Evolutionary conservation across 352 stramenopile species (phyloP), one percentile per base, ranked within the genome.

Genomic region (Pythium diclinum): DNA sequence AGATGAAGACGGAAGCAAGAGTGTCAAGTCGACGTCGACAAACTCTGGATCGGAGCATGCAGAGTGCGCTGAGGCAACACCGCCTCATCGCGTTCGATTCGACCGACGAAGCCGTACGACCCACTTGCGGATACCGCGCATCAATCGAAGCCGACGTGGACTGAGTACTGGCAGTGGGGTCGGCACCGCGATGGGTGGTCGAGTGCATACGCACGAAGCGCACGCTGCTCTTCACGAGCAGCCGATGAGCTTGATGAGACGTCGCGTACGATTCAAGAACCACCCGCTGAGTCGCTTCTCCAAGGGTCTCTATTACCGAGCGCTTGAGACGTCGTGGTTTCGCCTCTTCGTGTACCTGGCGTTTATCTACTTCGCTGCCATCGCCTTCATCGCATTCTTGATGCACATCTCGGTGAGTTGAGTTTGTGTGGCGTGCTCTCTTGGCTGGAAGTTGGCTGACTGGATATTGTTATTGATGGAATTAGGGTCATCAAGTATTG

Each of bases 291-390:
- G 56, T 33, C 33, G 73, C 8, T 67, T 88, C 16, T 74, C 75
- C 30, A 86, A 76, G 23, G 74, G 79, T 2, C 38, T 86, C 36
- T 88, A 88, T 47, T 84, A 88, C 32, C 67, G 70, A 19, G 79
- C 79, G 10, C 65, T 88, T 16, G 71, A 75, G 38, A 75, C 67
- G 6, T 80, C 79, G 8, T 88, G 79, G 77, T 17, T 63, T 0
- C 65, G 65, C 5, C 54, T 88, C 1, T 71, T 88, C 30, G 4
- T 78, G 17, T 76, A 59, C 17, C 71, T 85, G 14, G 53, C 78
- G 23, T 49, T 73, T 11, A 64, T 70, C 3, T 88, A 85, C 54
- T 72, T 83, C 25, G 38, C 67, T 13, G 65, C 71, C 3, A 75
- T 86, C 17, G 67, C 69, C 9, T 34, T 75, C 5, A 77, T 81